Percentiles rank a stretch among this genome's conserved stretches.
Conservation (phyloP, 179 eudicot species). For the Patellifolia procumbens region DNA sequence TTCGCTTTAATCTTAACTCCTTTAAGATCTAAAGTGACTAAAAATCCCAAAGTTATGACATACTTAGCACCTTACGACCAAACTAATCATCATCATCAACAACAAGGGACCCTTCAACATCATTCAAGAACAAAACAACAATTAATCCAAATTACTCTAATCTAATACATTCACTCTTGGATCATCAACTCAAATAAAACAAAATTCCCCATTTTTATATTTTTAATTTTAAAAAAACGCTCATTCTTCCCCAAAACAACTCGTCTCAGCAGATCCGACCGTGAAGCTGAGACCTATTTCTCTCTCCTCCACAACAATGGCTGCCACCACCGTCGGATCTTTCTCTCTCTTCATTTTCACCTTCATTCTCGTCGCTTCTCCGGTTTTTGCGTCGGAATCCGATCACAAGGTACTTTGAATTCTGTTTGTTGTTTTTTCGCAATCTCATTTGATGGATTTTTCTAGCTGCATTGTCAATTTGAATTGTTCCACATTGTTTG, state of each 20-base stretch:
- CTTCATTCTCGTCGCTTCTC: conserved; percentile 37
- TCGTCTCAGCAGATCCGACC: conserved; percentile 37
- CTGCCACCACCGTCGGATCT: conserved; percentile 47
- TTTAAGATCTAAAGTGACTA: background rate
- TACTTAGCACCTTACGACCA: conserved; percentile 2
- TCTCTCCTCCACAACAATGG: conserved; percentile 34
- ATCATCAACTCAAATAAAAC: background rate
- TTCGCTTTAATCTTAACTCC: too few relatives aligned
- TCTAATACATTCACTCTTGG: too few relatives aligned
- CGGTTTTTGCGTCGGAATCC: conserved; percentile 58
- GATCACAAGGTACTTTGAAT: conserved; percentile 62
- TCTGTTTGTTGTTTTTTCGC: background rate
- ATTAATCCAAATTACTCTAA: background rate
- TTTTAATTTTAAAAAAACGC: too few relatives aligned
- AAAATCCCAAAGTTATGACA: conserved; percentile 8
- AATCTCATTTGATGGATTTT: background rate
- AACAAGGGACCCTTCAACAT: background rate
- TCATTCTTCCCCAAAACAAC: background rate
- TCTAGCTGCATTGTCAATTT: too few relatives aligned
- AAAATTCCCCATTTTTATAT: background rate
- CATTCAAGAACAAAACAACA: background rate
- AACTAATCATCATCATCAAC: background rate
- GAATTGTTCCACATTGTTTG: background rate
- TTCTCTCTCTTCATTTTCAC: conserved; percentile 33
- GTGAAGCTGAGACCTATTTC: conserved; percentile 1